Evolutionary conservation across 2,329 filamentous ascomycete species (phyloP), one percentile per base, ranked within the genome.

Genomic region (Apiospora malaysiana): DNA sequence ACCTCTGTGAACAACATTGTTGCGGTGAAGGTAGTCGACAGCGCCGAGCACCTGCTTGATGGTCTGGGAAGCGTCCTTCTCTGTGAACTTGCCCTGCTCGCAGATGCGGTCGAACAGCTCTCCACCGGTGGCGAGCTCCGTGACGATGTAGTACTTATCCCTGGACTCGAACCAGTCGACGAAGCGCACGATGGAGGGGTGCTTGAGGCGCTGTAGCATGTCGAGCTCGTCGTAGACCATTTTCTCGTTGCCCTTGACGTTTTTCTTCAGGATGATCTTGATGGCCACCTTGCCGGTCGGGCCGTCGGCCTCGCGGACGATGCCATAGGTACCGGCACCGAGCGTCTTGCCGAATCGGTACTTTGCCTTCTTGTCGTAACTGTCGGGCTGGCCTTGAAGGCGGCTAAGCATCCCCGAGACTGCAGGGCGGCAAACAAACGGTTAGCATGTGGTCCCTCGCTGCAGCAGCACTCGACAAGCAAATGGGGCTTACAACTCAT

Each of bases 61-160:
- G 12, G 95, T 98, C 82, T 96, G 92, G 25, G 95, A 95, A 16
- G 94, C 95, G 84, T 99, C 96, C 85, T 97, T 98, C 82, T 99
- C 96, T 18, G 96, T 99, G 84, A 98, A 99, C 81, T 94, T 97
- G 77, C 96, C 97, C 83, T 97, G 93, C 79, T 98, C 95, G 84
- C 96, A 99, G 77, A 99, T 99, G 70, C 97, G 92, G 79, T 99
- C 96, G 82, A 99, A 99, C 74, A 99, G 85, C 84, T 99, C 96
- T 81, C 96, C 96, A 75, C 96, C 96, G 0, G 94, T 97, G 56
- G 96, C 96, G 70, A 99, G 88, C 83, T 99, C 93, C 43, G 96
- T 99, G 77, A 99, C 95, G 76, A 99, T 98, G 82, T 99, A 99
- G 85, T 97, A 99, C 86, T 99, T 99, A 86, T 99, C 96, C 84